Evolutionary conservation across 176 grass and related monocot genomes (phyloP), one percentile per base, ranked within the genome.

Genomic region (Oryza australiensis): DNA sequence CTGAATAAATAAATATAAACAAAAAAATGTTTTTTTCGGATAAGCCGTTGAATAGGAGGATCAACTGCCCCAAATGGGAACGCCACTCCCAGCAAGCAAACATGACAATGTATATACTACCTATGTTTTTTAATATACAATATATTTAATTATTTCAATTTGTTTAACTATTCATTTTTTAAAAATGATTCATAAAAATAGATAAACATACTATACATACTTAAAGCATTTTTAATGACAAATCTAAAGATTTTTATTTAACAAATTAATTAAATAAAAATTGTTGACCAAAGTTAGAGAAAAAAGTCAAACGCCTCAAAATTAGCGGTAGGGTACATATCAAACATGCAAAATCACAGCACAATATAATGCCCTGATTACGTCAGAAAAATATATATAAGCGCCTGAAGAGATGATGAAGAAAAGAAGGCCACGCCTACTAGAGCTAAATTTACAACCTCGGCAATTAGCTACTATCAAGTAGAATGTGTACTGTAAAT

Each of bases 11-110:
- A n/a, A 1, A 40, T 11, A 7, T 10, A 20, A 41, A 51, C n/a
- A n/a, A n/a, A 32, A 26, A 1, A 74, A 80, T 32, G 26, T 23
- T 14, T 74, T 9, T 74, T 68, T 74, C 1, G 28, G 75, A 72
- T 76, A 82, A 28, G 37, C 26, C 55, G 16, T 20, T n/a, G 62
- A 43, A 60, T 48, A 43, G 66, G 20, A 34, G 59, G 70, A 8
- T 22, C 42, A 66, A 64, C 64, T 55, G 28, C 79, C 74, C 74
- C 66, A 78, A 86, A 67, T 86, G 70, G 62, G 70, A 13, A 80
- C 33, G 33, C 7, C 77, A 75, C 77, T 80, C 42, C 0, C 4
- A 53, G 48, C 48, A 53, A 73, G 5, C 68, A 53, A 73, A 18
- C 84, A 51, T 43, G 60, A 79, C 79, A 40, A 38, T 64, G 48